Conservation (phyloP, 441 rosid species). For the Pelargonium australe region DNA sequence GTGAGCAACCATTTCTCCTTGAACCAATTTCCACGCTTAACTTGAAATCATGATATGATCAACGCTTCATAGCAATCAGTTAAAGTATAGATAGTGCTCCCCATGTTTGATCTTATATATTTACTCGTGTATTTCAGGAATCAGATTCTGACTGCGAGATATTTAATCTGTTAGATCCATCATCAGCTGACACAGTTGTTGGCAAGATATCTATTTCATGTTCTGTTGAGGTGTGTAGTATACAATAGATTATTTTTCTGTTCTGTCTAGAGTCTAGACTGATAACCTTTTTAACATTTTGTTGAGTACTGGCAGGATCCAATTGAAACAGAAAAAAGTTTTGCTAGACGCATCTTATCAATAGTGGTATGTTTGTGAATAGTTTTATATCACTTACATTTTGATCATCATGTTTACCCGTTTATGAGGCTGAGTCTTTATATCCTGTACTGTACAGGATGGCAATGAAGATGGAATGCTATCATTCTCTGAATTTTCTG, state of each 20-base stretch:
- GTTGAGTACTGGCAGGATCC: constrained; percentile 59
- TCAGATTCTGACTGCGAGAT: constrained; percentile 40
- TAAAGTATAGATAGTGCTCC: not conserved
- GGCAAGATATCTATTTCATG: constrained; percentile 71
- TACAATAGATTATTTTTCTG: constrained; percentile 7
- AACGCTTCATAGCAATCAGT: not conserved
- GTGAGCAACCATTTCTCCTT: constrained; percentile 30
- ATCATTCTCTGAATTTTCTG: constrained; percentile 73
- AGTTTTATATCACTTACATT: constrained; percentile 9
- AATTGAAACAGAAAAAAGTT: constrained; percentile 72
- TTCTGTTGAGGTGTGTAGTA: constrained; percentile 60
- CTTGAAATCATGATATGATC: not conserved
- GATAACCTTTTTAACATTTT: constrained; percentile 20
- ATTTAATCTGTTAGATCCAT: constrained; percentile 63
- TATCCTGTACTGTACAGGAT: constrained; percentile 40
- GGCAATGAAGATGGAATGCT: constrained; percentile 77
- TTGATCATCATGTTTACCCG: not conserved
- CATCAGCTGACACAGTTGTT: constrained; percentile 46
- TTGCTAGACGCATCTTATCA: constrained; percentile 79
- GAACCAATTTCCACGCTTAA: not conserved
- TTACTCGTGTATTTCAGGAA: constrained; percentile 40
- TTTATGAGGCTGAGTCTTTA: constrained; percentile 6
- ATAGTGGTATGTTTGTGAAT: constrained; percentile 53
- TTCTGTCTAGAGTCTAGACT: not conserved
- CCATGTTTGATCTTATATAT: not conserved